phyloP scores from a whole-genome alignment of 2,329 filamentous ascomycete species.

The Aureobasidium sp. region DNA sequence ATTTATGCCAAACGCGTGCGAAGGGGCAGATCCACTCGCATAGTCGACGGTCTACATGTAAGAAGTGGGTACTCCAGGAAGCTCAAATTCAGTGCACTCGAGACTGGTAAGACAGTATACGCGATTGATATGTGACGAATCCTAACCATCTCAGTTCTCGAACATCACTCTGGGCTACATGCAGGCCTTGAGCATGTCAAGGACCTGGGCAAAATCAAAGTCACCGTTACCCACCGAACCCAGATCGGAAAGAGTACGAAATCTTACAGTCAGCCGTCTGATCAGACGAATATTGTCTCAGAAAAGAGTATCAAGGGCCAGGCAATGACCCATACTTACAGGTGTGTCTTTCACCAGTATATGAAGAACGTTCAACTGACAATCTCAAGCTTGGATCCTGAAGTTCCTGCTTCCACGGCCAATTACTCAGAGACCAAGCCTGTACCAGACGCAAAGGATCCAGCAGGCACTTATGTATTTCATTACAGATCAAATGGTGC shows the following conservation, averaged over 20 bases:
- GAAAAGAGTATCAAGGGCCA: constrained; percentile 22
- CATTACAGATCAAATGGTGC: constrained; percentile 21
- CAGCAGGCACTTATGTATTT: constrained; percentile 20
- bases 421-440: background rate
- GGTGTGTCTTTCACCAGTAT: background rate
- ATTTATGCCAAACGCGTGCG: background rate
- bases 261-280: background rate
- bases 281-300: background rate
- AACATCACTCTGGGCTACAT: background rate
- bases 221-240: background rate
- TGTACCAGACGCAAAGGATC: background rate
- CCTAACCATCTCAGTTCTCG: background rate
- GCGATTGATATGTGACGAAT: background rate
- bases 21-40: background rate
- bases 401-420: background rate
- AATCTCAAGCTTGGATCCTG: background rate
- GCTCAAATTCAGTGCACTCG: background rate
- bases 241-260: background rate
- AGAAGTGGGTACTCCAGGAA: background rate
- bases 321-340: constrained; percentile 18
- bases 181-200: background rate
- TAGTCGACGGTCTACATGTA: background rate
- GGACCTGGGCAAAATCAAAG: background rate
- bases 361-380: background rate
- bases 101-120: background rate